These are phyloP conservation scores for Suhomyces coccinellae DNA, from an alignment of 1,139 yeast genomes.

Conservation along the genomic window DNA sequence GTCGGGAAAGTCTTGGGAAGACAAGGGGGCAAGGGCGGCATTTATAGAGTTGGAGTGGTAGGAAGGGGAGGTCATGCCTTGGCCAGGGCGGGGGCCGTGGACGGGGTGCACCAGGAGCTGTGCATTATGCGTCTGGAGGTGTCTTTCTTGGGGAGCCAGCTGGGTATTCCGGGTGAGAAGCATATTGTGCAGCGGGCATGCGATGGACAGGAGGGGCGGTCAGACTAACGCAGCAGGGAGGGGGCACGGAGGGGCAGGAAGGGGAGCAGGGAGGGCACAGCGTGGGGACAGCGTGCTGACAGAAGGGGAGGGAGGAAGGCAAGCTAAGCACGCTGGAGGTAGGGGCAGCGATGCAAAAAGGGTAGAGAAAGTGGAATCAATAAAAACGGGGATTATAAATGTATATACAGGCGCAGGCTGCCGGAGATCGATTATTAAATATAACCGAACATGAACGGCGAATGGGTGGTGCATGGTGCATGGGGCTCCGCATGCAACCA, in stretches of 20 bases:
- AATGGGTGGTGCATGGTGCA: background rate
- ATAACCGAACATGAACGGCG: slow-evolving; percentile 2
- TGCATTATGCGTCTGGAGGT: background rate
- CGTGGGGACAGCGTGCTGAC: background rate
- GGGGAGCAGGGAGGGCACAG: background rate
- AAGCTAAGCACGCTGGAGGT: background rate
- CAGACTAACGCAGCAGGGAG: background rate
- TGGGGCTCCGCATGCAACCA: background rate
- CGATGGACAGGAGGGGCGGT: background rate
- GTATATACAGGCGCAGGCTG: background rate
- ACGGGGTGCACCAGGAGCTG: background rate
- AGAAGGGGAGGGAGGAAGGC: background rate
- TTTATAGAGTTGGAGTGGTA: background rate
- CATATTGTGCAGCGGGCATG: slow-evolving; percentile 6
- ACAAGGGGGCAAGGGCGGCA: background rate
- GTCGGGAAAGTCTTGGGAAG: background rate
- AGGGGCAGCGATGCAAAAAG: background rate
- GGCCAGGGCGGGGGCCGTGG: background rate
- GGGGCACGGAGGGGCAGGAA: background rate
- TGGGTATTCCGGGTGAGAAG: slow-evolving; percentile 9
- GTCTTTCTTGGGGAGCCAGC: slow-evolving; percentile 7
- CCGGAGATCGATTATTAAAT: slow-evolving; percentile 2
- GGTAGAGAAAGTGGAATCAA: background rate
- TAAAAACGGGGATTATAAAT: background rate
- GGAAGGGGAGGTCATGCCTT: background rate